Evolutionary conservation across 2,329 filamentous ascomycete species (phyloP).

Genomic region (Alternaria tenuissima): DNA sequence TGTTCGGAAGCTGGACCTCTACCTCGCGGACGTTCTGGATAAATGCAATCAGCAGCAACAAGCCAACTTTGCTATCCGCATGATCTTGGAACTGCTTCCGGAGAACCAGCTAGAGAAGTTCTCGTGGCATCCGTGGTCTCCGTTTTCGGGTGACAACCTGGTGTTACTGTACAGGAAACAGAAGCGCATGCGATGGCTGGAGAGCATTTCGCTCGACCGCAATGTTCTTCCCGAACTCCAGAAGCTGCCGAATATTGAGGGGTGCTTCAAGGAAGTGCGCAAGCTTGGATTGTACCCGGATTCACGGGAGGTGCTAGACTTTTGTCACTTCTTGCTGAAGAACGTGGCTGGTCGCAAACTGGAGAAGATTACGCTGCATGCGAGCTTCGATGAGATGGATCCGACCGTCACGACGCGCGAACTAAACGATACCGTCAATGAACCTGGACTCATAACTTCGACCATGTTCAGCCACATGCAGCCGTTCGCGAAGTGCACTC

Average conservation of each 20-base stretch:
- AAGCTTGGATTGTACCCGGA: slow-evolving; percentile 60
- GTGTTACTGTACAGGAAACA: slow-evolving; percentile 59
- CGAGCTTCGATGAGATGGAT: slow-evolving; percentile 55
- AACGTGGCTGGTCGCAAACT: slow-evolving; percentile 49
- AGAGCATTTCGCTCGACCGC: slow-evolving; percentile 57
- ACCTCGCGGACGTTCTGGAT: slow-evolving; percentile 55
- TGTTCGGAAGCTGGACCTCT: slow-evolving; percentile 57
- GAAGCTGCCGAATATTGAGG: slow-evolving; percentile 51
- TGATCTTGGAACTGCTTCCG: slow-evolving; percentile 59
- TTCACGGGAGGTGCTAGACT: slow-evolving; percentile 54
- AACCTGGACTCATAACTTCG: slow-evolving; percentile 56
- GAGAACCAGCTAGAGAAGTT: slow-evolving; percentile 60
- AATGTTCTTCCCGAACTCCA: slow-evolving; percentile 53
- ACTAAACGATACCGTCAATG: slow-evolving; percentile 58
- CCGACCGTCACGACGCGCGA: slow-evolving; percentile 49
- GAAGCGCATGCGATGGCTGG: slow-evolving; percentile 58
- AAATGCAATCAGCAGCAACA: slow-evolving; percentile 56
- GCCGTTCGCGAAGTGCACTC: slow-evolving; percentile 57
- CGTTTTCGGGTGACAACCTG: slow-evolving; percentile 58
- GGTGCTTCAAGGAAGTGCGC: slow-evolving; percentile 52
- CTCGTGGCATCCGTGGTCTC: slow-evolving; percentile 60
- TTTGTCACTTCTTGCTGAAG: slow-evolving; percentile 54
- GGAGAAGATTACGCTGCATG: slow-evolving; percentile 58
- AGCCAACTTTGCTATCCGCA: slow-evolving; percentile 58
- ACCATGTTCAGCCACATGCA: slow-evolving; percentile 58